Base-by-base conservation (phyloP, 495 filamentous ascomycete genomes). In the Xylaria grammica region DNA sequence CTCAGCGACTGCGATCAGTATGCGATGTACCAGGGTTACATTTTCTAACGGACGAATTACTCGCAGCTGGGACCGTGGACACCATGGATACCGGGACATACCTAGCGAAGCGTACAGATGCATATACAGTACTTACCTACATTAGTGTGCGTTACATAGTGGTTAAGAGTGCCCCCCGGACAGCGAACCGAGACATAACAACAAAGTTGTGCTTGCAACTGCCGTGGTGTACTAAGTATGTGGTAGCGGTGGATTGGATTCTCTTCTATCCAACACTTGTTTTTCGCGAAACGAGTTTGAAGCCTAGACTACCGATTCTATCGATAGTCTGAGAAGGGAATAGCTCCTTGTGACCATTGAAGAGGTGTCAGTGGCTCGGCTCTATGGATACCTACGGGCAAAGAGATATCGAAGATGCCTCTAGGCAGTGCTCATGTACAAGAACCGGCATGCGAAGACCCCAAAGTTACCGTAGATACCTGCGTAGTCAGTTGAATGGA, bases 401-500 rank as follows among this genome's bases (percentile, higher is more conserved):
- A 38, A 42, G 4, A 58, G 54, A 36, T 58, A 58, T 30, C 53
- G 40, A 22, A 19, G 19, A 20, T 22, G 53, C 24, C 24, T 56
- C 36, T 40, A 56, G 32, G 53, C 36, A 32, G 53, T 56, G 19
- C 19, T 13, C 22, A 56, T 5, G 22, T 27, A 32, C 53, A 36
- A 5, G 34, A 36, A 36, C 34, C 5, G 11, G 34, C 34, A 6
- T 5, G 34, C 6, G 7, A 10, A 42, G 7, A 42, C 40, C 17
- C 6, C 40, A 9, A 42, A 42, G 15, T 17, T 42, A 9, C 5
- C 8, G 40, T 17, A 42, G 5, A 42, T 17, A 17, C n/a, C n/a
- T n/a, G n/a, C n/a, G n/a, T n/a, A 54, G 30, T 30, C 51, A 54
- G 54, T 58, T 58, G 54, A 32, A 22, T 48, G 20, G 27, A 48